These are phyloP conservation scores for Paraphaeosphaeria sporulosa DNA, from an alignment of 2,329 filamentous ascomycete species.

Conservation along the genomic window DNA sequence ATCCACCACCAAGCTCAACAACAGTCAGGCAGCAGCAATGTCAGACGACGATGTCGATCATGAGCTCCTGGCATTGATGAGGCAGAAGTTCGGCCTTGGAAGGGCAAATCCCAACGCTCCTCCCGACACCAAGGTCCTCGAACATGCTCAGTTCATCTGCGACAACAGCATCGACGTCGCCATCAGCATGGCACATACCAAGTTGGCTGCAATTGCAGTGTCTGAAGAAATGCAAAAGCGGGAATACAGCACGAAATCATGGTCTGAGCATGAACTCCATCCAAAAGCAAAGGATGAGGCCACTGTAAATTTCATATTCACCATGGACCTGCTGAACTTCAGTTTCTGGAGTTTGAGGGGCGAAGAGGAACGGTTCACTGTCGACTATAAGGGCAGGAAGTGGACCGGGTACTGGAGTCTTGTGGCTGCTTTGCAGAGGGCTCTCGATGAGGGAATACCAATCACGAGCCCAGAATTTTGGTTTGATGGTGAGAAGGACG, in stretches of 20 bases:
- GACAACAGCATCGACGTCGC: conserved; percentile 94
- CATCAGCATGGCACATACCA: conserved; percentile 82
- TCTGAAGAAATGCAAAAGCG: conserved; percentile 83
- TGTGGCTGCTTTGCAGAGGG: conserved; percentile 84
- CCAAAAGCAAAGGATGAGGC: conserved; percentile 80
- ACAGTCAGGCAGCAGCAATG: conserved; percentile 62
- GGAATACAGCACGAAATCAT: conserved; percentile 82
- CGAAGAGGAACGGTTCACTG: conserved; percentile 77
- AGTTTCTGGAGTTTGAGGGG: conserved; percentile 87
- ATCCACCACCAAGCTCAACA: no score
- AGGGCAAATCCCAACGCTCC: conserved; percentile 61
- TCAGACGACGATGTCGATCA: conserved; percentile 91
- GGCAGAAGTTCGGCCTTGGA: conserved; percentile 75
- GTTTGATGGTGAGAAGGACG: conserved; percentile 78
- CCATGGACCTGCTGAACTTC: conserved; percentile 96
- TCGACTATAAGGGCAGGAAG: conserved; percentile 79
- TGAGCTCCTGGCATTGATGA: conserved; percentile 85
- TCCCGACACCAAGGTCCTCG: conserved; percentile 81
- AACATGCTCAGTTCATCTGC: conserved; percentile 84
- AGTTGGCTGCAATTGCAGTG: conserved; percentile 81
- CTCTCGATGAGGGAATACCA: conserved; percentile 86
- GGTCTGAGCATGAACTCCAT: conserved; percentile 89
- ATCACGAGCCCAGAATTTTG: conserved; percentile 91
- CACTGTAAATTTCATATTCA: conserved; percentile 92
- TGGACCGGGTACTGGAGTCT: conserved; percentile 98